Conservation (phyloP, 2,329 filamentous ascomycete species). For the Daldinia eschscholtzii region DNA sequence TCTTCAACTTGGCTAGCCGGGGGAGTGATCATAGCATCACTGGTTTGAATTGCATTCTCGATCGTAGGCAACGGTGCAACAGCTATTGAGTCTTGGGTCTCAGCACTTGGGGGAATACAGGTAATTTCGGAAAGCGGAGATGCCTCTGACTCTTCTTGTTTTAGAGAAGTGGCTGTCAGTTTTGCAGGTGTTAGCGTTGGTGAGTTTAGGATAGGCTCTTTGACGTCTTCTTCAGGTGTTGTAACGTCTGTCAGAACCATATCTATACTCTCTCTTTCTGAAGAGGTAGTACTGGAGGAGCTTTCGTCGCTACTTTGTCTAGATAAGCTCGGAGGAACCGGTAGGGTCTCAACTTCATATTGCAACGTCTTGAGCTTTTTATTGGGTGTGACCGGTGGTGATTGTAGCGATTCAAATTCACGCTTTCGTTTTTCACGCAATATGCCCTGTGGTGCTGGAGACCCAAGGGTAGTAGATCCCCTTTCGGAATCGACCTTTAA, state of each 20-base stretch:
- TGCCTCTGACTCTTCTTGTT: slow-evolving; percentile 52
- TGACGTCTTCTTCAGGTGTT: slow-evolving; percentile 63
- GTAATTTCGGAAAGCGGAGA: slow-evolving; percentile 45
- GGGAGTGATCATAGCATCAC: slow-evolving; percentile 10
- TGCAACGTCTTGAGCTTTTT: slow-evolving; percentile 61
- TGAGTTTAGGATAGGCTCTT: slow-evolving; percentile 55
- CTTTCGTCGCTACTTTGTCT: slow-evolving; percentile 56
- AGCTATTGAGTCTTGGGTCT: slow-evolving; percentile 37
- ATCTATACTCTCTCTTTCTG: slow-evolving; percentile 52
- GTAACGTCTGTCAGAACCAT: slow-evolving; percentile 60
- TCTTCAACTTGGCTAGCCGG: slow-evolving; percentile 26
- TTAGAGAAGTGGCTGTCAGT: slow-evolving; percentile 47
- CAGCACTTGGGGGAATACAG: slow-evolving; percentile 30
- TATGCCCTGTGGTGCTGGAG: slow-evolving; percentile 49
- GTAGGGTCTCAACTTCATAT: slow-evolving; percentile 50
- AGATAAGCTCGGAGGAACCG: slow-evolving; percentile 52
- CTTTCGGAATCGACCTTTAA: slow-evolving; percentile 53
- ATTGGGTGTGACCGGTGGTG: slow-evolving; percentile 67
- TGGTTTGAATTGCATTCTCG: slow-evolving; percentile 16
- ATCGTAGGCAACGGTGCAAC: slow-evolving; percentile 41
- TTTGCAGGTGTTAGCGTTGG: slow-evolving; percentile 54
- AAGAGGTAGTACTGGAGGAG: slow-evolving; percentile 50
- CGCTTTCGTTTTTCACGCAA: slow-evolving; percentile 58
- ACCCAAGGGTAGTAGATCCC: slow-evolving; percentile 55
- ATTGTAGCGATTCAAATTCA: slow-evolving; percentile 60